A percentile compares a stretch with the other conserved stretches of the same genome.
Evolutionary conservation across 257 asterid genomes (phyloP).

Genomic region (Paulownia fortunei): DNA sequence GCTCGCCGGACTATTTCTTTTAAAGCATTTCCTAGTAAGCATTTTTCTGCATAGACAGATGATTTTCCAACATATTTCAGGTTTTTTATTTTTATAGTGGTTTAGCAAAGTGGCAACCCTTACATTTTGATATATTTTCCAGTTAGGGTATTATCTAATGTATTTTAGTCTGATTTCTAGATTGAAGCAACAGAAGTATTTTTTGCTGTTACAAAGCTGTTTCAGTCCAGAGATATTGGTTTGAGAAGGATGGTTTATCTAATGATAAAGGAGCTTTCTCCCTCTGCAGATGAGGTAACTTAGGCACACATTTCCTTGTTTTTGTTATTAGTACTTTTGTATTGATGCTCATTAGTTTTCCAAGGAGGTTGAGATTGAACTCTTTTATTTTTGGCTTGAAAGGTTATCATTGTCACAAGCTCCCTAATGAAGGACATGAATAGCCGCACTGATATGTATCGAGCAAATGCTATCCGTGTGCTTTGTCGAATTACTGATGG

Average conservation of each 20-base stretch:
- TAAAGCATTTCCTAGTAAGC: neutral
- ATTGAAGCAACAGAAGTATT: slow-evolving; percentile 85
- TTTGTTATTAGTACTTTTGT: neutral
- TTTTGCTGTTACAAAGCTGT: slow-evolving; percentile 84
- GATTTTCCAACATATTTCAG: neutral
- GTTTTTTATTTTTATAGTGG: neutral
- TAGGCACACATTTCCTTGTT: neutral
- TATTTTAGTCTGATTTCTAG: slow-evolving; percentile 38
- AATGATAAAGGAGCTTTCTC: slow-evolving; percentile 87
- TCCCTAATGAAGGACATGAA: slow-evolving; percentile 95
- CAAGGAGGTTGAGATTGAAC: slow-evolving; percentile 31
- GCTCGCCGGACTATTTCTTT: neutral
- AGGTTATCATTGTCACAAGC: slow-evolving; percentile 96
- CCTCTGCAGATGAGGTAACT: slow-evolving; percentile 82
- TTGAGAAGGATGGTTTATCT: slow-evolving; percentile 92
- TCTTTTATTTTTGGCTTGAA: slow-evolving; percentile 30
- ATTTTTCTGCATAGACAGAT: neutral
- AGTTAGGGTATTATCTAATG: neutral
- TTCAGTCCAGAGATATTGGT: slow-evolving; percentile 81
- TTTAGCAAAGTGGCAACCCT: neutral
- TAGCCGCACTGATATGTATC: slow-evolving; percentile 89
- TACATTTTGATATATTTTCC: neutral
- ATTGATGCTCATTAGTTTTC: neutral
- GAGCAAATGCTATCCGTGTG: slow-evolving; percentile 92
- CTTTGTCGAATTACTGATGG: slow-evolving; percentile 88